Evolutionary conservation across 768 basidiomycete genomes (phyloP).

Genomic region (Lyophyllum atratum): DNA sequence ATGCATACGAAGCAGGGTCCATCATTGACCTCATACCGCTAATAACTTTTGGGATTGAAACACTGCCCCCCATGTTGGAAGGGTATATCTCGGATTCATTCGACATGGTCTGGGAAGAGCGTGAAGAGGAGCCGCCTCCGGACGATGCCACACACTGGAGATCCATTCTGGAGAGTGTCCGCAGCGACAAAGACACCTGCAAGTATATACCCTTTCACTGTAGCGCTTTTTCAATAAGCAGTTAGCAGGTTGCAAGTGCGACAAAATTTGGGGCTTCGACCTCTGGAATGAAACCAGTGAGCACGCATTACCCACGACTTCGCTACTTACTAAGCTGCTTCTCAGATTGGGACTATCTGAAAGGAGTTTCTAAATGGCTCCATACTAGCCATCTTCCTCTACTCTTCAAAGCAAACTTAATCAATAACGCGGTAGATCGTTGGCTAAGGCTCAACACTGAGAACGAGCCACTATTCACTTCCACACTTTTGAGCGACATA

Average conservation of each 20-base stretch:
- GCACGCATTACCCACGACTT: too few species aligned
- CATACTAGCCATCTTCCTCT: too few species aligned
- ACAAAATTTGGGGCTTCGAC: constrained; percentile 13
- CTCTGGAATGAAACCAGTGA: constrained; percentile 21
- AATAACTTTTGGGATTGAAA: too few species aligned
- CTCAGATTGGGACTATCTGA: constrained; percentile 19
- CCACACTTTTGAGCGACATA: neutral
- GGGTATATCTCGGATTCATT: constrained; percentile 19
- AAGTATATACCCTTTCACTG: neutral
- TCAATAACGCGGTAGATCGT: neutral
- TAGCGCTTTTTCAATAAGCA: neutral
- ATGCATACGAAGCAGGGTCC: constrained; percentile 13
- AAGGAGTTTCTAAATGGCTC: constrained; percentile 2
- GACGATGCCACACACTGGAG: constrained; percentile 16
- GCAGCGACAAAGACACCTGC: constrained; percentile 15
- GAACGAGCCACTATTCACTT: neutral
- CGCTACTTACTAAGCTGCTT: neutral
- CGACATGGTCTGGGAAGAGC: constrained; percentile 15
- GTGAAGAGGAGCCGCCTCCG: constrained; percentile 18
- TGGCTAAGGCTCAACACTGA: neutral
- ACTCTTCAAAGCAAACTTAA: constrained; percentile 8
- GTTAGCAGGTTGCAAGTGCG: constrained; percentile 17
- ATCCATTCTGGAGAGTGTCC: constrained; percentile 18
- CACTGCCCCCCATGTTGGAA: neutral
- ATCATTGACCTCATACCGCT: too few species aligned